Base-by-base conservation (phyloP, 1,284 basidiomycete genomes). In the Anthracocystis walkeri region DNA sequence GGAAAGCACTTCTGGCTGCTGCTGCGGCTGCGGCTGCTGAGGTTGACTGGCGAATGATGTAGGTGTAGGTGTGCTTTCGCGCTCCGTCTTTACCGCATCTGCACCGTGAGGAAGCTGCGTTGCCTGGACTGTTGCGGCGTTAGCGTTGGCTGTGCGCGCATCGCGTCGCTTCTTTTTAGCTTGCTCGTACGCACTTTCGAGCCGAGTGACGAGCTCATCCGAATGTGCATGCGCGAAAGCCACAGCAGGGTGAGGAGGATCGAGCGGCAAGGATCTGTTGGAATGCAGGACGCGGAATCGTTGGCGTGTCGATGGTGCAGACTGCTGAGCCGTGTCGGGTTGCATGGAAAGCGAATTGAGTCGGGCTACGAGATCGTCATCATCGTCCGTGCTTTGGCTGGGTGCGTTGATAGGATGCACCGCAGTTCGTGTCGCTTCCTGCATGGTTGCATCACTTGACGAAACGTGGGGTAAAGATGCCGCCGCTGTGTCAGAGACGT, bases 211-310 rank as follows among this genome's bases (percentile, higher is more conserved):
- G 1, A 65, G 56, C 69, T 80, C 78, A 16, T 69, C 62, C 3
- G 69, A 58, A 44, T 79, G 66, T 10, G 73, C 77, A 44, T 81
- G 75, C 0, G 73, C 46, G 54, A 67, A 69, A 12, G 57, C 65
- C 8, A 83, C 70, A 3, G 82, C 74, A 1, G 75, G 74, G 44
- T 77, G 67, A 1, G 82, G 63, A 20, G 72, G 73, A 27, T 81
- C 65, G 42, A 83, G 70, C 7, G 59, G 21, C 12, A 82, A 41
- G 2, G 73, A 66, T 12, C 75, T 58, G 1, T 55, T 61, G 20
- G 75, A 62, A 21, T 61, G 65, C 4, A 77, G 61, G 8, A 79
- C 70, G 25, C 75, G 68, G 55, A 77, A 54, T 25, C 50, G 61
- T 48, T 61, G 65, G 21, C 45, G 70, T 23, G 53, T 20, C 16